Conservation (phyloP, 306 rosid species). For the Trichosanthes truncata region DNA sequence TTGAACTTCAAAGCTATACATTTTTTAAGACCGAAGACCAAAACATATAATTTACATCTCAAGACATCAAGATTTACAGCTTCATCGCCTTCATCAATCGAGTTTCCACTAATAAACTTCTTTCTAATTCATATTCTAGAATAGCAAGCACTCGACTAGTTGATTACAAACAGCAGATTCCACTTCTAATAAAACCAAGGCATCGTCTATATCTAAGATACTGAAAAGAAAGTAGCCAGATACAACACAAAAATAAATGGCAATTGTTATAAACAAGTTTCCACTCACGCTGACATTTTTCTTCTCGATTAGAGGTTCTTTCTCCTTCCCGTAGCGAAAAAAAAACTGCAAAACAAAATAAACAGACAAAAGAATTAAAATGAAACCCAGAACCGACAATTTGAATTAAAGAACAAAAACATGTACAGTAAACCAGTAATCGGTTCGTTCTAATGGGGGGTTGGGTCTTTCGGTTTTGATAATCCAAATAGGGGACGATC, state of each 20-base stretch:
- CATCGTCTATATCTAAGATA: neutral
- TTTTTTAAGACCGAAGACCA: neutral
- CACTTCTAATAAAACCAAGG: neutral
- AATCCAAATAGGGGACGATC: neutral
- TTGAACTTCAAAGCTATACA: neutral
- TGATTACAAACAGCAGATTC: neutral
- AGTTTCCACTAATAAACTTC: neutral
- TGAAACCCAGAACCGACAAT: neutral
- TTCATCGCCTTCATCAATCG: neutral
- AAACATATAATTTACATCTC: neutral
- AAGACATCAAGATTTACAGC: neutral
- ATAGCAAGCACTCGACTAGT: neutral
- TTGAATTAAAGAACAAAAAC: neutral
- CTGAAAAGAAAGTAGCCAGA: neutral
- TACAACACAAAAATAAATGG: neutral
- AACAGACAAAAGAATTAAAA: neutral
- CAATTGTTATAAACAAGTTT: neutral
- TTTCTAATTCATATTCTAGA: neutral
- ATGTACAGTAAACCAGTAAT: neutral
- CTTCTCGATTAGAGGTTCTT: neutral
- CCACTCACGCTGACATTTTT: slow-evolving; percentile 6
- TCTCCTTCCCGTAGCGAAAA: neutral
- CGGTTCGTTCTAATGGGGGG: neutral
- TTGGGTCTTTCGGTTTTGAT: neutral
- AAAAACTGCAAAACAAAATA: neutral